A percentile compares a stretch with the other conserved stretches of the same genome.
These are phyloP conservation scores for Triadica sebifera DNA, from an alignment of 345 rosid species.

Conservation along the genomic window DNA sequence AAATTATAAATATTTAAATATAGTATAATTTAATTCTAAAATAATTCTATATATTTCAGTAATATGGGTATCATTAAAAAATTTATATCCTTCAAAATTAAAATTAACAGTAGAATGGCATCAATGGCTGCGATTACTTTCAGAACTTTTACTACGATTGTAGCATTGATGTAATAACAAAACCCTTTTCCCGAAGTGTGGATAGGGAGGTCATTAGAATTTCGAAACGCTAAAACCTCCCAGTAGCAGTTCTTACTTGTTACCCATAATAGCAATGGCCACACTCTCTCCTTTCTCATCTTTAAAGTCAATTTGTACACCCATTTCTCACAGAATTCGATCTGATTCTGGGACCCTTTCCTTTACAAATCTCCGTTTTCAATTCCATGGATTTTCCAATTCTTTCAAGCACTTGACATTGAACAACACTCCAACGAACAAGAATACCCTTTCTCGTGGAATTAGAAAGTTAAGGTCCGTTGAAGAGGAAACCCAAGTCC, in stretches of 20 bases:
- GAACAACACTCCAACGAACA: neutral
- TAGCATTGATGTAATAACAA: neutral
- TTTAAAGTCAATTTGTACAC: conserved; percentile 6
- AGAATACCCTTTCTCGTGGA: conserved; percentile 12
- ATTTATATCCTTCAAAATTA: no score
- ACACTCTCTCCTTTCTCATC: conserved; percentile 20
- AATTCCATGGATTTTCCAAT: conserved; percentile 9
- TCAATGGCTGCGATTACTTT: conserved; percentile 1
- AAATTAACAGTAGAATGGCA: no score
- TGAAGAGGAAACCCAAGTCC: conserved; percentile 48
- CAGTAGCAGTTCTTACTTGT: neutral
- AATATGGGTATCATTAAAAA: no score
- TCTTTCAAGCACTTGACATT: conserved; percentile 27
- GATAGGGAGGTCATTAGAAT: conserved; percentile 1
- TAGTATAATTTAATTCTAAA: no score
- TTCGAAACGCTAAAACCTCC: neutral
- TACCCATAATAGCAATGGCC: conserved; percentile 16
- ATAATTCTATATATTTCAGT: no score
- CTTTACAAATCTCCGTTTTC: conserved; percentile 6
- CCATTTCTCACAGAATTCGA: conserved; percentile 11
- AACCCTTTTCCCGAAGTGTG: neutral
- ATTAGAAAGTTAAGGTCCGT: conserved; percentile 40
- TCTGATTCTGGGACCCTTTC: conserved; percentile 2
- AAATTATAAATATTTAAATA: no score
- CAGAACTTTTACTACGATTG: neutral